Base-by-base conservation (phyloP, 441 rosid species). In the Croton laevigatus region DNA sequence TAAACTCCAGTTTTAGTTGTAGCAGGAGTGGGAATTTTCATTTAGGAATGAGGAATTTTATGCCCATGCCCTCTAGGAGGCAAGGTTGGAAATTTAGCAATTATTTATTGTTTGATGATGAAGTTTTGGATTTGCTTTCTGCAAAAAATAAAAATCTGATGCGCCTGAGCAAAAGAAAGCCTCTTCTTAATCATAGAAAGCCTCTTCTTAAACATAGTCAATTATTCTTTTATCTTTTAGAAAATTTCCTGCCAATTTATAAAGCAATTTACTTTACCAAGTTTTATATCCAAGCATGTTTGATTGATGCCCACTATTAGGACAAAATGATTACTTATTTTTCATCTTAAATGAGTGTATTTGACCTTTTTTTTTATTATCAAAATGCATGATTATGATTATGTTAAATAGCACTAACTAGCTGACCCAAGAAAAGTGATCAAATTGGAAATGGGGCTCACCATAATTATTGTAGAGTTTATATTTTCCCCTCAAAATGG, bases 241-340 rank as follows among this genome's bases (percentile, higher is more conserved):
- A 45, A 45, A 8, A 6, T 45, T 12, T 45, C 49, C 49, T 12
- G 13, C 11, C 49, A 38, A 3, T 38, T 38, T 49, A 49, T 49
- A 49, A 49, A 49, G 54, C 54, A 17, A 38, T n/a, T 38, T 38
- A 45, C 49, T 45, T 45, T 8, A 6, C 2, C 49, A 2, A 53
- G 27, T n/a, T 53, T 23, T 3, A 20, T 53, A 9, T 53, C 58
- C 20, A 53, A 19, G 23, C 13, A 8, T 8, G 58, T 53, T 19
- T 53, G 58, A 53, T 53, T 53, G 57, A 53, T 27, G 19, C 19
- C 57, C 57, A 53, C 57, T n/a, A 53, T 53, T 53, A 53, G 57
- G 23, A 53, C 58, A 53, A 53, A 19, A 53, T 53, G 5, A 53
- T 53, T 53, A 20, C 23, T n/a, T 7, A n/a, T 17, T 53, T 7